A percentile compares a stretch with the other conserved stretches of the same genome.
phyloP scores from a whole-genome alignment of 2,329 filamentous ascomycete species.

The Lachnellula subtilissima region DNA sequence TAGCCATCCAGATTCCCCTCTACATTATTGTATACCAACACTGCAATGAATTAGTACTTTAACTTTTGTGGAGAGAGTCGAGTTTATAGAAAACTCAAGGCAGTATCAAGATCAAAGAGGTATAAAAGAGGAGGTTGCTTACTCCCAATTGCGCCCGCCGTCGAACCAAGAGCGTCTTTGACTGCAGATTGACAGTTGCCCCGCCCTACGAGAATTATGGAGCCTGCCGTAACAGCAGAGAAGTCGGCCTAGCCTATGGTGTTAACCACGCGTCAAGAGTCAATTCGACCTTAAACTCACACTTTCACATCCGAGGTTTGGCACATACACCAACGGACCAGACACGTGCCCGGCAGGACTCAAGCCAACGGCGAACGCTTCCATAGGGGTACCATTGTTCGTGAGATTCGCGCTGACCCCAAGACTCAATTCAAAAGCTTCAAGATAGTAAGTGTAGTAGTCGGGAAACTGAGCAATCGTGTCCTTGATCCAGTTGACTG shows the following conservation, averaged over 20 bases:
- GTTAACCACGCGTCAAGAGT: not conserved
- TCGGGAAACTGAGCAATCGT: constrained; percentile 27
- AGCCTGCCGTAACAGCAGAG: constrained; percentile 50
- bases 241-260: constrained; percentile 46
- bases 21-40: constrained; percentile 68
- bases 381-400: constrained; percentile 3
- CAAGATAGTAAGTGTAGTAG: constrained; percentile 40
- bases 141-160: constrained; percentile 61
- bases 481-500: constrained; percentile 41
- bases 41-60: too few species aligned
- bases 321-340: constrained; percentile 12
- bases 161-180: constrained; percentile 63
- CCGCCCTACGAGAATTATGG: constrained; percentile 64
- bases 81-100: too few species aligned
- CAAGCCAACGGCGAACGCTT: constrained; percentile 10
- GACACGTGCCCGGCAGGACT: constrained; percentile 10
- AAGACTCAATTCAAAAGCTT: constrained; percentile 35
- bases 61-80: too few species aligned
- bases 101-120: too few species aligned
- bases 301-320: constrained; percentile 16
- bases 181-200: constrained; percentile 65
- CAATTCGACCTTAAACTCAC: not conserved
- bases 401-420: constrained; percentile 9
- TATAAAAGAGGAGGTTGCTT: too few species aligned
- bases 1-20: constrained; percentile 36